Base-by-base conservation (phyloP, 345 rosid genomes). In the Citrus medica region DNA sequence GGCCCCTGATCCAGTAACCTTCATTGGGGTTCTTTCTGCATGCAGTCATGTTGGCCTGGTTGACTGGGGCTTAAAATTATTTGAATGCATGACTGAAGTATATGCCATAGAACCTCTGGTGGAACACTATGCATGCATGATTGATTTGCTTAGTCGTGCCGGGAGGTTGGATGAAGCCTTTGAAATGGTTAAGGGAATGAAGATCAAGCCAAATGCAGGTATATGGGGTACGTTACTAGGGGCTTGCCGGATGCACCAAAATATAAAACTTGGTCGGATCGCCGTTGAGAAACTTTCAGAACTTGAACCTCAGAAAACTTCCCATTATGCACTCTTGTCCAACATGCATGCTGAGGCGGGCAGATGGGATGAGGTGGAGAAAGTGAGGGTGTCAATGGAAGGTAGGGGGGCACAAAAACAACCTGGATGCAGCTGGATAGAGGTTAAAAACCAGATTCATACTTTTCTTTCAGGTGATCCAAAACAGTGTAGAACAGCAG, bases 301-400 rank as follows among this genome's bases (percentile, higher is more conserved):
- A 51, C 74, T 70, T 51, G 40, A 70, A 70, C 61, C 61, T 70
- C 1, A 13, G n/a, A 70, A 70, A 51, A 48, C 74, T 48, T 53
- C 40, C 32, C 60, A 9, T 27, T 51, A 19, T 28, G 27, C 61
- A 28, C 74, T 51, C 74, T 48, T 70, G 74, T 69, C 74, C 9
- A 48, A 70, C 74, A 70, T 70, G 60, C 74, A 48, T 70, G 61
- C 74, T 51, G 74, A 69, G 71, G 63, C 65, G 5, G 74, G 74
- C 74, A 70, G 74, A 27, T 70, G 74, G 74, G 74, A 70, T 70
- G 74, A 70, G 38, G 74, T 70, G n/a, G 59, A 69, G 58, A 69
- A 69, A 69, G 73, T 48, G 37, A 69, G 73, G 58, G 35, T 7
- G 73, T 46, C 55, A 25, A 69, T 69, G 73, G 58, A 69, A 46